These are phyloP conservation scores for Reutealis trisperma DNA, from an alignment of 345 rosid genomes.

Conservation along the genomic window DNA sequence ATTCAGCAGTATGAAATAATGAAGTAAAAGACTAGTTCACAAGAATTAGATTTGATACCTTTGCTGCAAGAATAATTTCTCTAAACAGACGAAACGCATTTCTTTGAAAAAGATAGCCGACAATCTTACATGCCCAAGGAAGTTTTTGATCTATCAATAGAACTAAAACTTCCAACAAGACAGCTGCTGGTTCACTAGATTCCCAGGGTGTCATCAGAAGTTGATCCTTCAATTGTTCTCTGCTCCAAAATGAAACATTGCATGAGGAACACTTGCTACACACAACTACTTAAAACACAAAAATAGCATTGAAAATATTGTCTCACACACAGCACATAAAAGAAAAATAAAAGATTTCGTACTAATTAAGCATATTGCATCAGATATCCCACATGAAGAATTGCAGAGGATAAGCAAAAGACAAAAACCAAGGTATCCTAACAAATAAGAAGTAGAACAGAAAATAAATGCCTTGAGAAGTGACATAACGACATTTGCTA, in stretches of 20 bases:
- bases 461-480: not conserved
- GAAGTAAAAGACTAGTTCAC: not conserved
- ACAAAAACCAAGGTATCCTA: not conserved
- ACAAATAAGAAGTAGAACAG: constrained; percentile 1
- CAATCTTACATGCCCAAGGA: constrained; percentile 88
- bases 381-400: not conserved
- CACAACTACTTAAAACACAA: not conserved
- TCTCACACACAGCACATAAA: not conserved
- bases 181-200: constrained; percentile 42
- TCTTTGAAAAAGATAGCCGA: constrained; percentile 60
- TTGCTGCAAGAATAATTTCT: constrained; percentile 57
- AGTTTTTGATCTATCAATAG: constrained; percentile 71
- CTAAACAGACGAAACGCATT: constrained; percentile 58
- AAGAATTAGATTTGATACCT: constrained; percentile 50
- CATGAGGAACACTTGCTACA: constrained; percentile 25
- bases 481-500: not conserved
- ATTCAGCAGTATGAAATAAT: not conserved
- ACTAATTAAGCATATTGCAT: not conserved
- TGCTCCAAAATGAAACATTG: constrained; percentile 35
- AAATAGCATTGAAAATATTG: not conserved
- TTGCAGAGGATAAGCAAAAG: not conserved
- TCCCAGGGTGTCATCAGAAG: constrained; percentile 48
- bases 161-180: constrained; percentile 67
- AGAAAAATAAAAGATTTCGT: not conserved
- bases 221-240: constrained; percentile 61